Base-by-base conservation (phyloP, 164 flowering plant genomes). In the Euptelea pleiosperma region DNA sequence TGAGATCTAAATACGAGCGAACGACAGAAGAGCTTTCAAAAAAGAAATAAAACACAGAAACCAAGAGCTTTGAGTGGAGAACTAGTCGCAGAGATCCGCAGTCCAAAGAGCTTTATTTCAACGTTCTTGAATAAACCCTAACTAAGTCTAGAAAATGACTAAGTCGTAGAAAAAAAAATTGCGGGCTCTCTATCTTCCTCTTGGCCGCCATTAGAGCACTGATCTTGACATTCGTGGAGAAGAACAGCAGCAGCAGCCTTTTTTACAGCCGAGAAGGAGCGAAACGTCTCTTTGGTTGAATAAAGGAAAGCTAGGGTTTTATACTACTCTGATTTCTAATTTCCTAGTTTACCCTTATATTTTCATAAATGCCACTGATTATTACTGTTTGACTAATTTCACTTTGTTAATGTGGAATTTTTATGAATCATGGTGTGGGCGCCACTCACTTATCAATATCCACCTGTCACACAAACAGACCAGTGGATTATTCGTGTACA, bases 121-220 rank as follows among this genome's bases (percentile, higher is more conserved):
- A 30, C 34, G 35, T 19, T 12, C 18, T 18, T 25, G 12, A 52
- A 19, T 4, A 50, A 41, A 42, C 26, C 35, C 47, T 11, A 44
- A 28, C 21, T 7, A 55, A 19, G 52, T 44, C 66, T 65, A 57
- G 48, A 61, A 56, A 55, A 58, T 11, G 66, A 57, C 35, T 9
- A 19, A 45, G 45, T 45, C 62, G 43, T 12, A 14, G 3, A 39
- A 8, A 14, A 33, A 2, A 33, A 49, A 52, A 49, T 1, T 9
- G 26, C 28, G 14, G 11, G 24, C 14, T 42, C 16, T 8, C 10
- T 40, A 19, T 33, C 48, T 45, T 48, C 52, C 37, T 36, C 46
- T 25, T 31, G 34, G 61, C 64, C 64, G 70, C 67, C 70, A 66
- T 62, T 57, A 47, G 52, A 66, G 57, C 57, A 49, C 46, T 42